Evolutionary conservation across 768 basidiomycete species (phyloP).

Genomic region (Boletus reticuloceps): DNA sequence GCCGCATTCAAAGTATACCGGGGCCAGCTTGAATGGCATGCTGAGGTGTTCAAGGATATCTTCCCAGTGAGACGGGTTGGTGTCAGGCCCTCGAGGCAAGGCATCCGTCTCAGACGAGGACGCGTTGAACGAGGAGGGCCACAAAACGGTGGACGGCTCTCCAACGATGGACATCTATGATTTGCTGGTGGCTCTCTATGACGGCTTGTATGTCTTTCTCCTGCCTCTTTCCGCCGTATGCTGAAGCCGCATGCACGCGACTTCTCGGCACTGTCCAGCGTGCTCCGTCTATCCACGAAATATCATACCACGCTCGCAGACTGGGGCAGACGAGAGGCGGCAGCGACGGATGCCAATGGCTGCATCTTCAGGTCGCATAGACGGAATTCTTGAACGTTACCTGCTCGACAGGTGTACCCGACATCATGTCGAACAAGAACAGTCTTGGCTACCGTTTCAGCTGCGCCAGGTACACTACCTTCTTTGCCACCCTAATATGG

Average conservation of each 20-base stretch:
- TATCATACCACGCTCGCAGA: constrained; percentile 65
- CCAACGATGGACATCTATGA: too few relatives aligned
- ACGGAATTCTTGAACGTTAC: constrained; percentile 24
- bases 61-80: too few relatives aligned
- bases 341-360: constrained; percentile 46
- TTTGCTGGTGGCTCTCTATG: too few relatives aligned
- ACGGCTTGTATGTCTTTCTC: constrained; percentile 58
- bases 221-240: neutral
- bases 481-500: too few relatives aligned
- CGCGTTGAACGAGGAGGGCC: constrained; percentile 18
- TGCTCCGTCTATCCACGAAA: constrained; percentile 71
- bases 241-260: constrained; percentile 52
- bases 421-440: constrained; percentile 75
- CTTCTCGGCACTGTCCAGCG: constrained; percentile 62
- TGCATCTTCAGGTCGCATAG: constrained; percentile 14
- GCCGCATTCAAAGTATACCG: constrained; percentile 73
- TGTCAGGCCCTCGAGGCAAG: too few relatives aligned
- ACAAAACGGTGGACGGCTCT: too few relatives aligned
- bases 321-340: constrained; percentile 63
- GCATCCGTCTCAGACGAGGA: too few relatives aligned
- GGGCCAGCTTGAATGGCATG: constrained; percentile 66
- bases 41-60: too few relatives aligned
- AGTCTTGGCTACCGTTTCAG: constrained; percentile 14
- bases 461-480: neutral
- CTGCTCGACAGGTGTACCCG: constrained; percentile 68